A percentile compares a stretch with the other conserved stretches of the same genome.
These are phyloP conservation scores for Mesembryanthemum crystallinum DNA, from an alignment of 148 eudicot species.

Conservation along the genomic window DNA sequence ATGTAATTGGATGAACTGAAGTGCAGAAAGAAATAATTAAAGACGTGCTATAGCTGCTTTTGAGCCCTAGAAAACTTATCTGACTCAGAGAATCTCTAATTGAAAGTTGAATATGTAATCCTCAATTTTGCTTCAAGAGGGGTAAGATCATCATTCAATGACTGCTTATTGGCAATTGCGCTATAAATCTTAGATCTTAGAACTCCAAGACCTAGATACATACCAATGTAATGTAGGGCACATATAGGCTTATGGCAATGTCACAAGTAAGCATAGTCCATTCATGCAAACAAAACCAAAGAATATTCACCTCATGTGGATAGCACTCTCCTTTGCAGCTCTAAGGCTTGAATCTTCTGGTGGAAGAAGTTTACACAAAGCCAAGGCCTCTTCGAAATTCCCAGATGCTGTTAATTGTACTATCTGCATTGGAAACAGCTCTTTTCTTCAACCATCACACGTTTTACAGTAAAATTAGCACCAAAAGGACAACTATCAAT, in stretches of 20 bases:
- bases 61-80: background rate
- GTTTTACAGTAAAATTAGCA: background rate
- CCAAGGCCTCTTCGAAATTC: conserved; percentile 91
- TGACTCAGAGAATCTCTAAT: background rate
- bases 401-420: conserved; percentile 99
- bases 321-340: conserved; percentile 96
- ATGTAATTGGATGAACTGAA: background rate
- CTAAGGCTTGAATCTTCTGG: conserved; percentile 93
- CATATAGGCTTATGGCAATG: background rate
- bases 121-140: too few species aligned
- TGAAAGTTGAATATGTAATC: background rate
- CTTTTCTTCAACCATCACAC: conserved; percentile 6
- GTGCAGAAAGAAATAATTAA: background rate
- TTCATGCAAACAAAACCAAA: background rate
- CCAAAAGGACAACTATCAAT: background rate
- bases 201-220: background rate
- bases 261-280: background rate
- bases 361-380: conserved; percentile 93
- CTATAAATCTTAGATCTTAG: background rate
- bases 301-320: conserved; percentile 67
- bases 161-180: too few species aligned
- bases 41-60: background rate
- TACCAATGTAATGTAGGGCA: background rate
- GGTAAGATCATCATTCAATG: too few species aligned
- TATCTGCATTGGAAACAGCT: conserved; percentile 51